Evolutionary conservation across 805 yeast genomes (phyloP), one percentile per base, ranked within the genome.

Genomic region (Zygosaccharomyces rouxii): DNA sequence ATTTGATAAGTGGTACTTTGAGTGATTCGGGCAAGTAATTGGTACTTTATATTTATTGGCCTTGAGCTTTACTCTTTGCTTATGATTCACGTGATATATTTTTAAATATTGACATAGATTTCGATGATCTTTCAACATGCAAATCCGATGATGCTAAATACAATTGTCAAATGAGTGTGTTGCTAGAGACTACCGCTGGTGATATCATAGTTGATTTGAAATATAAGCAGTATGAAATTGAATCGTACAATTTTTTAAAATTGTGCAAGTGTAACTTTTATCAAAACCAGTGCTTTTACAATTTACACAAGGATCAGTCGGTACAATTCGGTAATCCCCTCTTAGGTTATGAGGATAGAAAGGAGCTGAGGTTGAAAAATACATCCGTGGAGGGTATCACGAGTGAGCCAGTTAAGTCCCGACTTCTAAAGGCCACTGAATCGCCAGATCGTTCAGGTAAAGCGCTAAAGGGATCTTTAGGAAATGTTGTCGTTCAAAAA

Each of bases 1-100:
- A 83, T 53, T 60, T 81, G 43, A 77, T 92, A 78, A 79, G 88
- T 58, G 68, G 75, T 23, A 78, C 75, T 44, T 77, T 82, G 10
- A 71, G 79, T 30, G 78, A 51, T n/a, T 51, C 55, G 7, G 55
- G 55, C 4, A 45, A 44, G 26, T 48, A 35, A 73, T 38, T 9
- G 23, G 19, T 7, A 22, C 10, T 37, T 21, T 37, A 21, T 9
- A 14, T 38, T 21, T 11, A n/a, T 22, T 38, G 14, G 29, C 3
- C 30, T 4, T 5, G 18, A 5, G 2, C 19, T n/a, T 14, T 33
- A 7, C 11, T 33, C 14, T 11, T 16, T 16, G 19, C 10, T 33
- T 16, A 35, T 7, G 1, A 28, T 7, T 16, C 40, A 43, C 33
- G 41, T 43, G 40, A 23, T 33, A 35, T n/a, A 35, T 16, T 7